Evolutionary conservation across 148 eudicot genomes (phyloP).

Genomic region (Nepenthes mirabilis): DNA sequence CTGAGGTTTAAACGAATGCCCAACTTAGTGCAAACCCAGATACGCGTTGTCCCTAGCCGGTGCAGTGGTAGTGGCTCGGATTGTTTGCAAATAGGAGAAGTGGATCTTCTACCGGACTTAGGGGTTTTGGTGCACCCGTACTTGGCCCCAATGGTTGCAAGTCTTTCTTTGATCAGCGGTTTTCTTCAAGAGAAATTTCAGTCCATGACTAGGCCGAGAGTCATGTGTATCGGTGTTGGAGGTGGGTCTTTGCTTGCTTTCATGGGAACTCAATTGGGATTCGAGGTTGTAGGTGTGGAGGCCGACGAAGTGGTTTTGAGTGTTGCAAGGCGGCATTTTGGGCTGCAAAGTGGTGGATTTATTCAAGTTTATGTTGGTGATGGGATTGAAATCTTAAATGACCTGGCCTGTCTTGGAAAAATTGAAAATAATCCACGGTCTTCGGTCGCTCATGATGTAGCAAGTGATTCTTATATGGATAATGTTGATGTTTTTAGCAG

Average conservation of each 20-base stretch:
- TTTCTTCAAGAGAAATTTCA: conserved; percentile 23
- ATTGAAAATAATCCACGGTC: neutral
- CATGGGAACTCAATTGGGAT: conserved; percentile 33
- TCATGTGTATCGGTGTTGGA: conserved; percentile 82
- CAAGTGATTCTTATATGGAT: neutral
- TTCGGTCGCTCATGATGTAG: conserved; percentile 1
- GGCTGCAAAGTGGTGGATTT: conserved; percentile 24
- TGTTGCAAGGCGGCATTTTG: conserved; percentile 46
- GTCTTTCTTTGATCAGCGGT: conserved; percentile 34
- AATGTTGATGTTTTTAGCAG: conserved; percentile 7
- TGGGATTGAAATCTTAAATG: conserved; percentile 40
- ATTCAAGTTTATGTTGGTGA: conserved; percentile 37
- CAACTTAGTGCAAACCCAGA: conserved; percentile 64
- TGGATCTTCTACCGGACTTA: conserved; percentile 29
- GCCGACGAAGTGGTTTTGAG: conserved; percentile 53
- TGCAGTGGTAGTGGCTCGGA: conserved; percentile 4
- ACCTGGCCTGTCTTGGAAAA: conserved; percentile 5
- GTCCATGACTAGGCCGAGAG: conserved; percentile 33
- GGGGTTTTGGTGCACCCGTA: conserved; percentile 58
- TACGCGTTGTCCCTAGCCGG: conserved; percentile 26
- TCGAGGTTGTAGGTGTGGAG: conserved; percentile 73
- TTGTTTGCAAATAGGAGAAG: conserved; percentile 10
- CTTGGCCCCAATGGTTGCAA: conserved; percentile 77
- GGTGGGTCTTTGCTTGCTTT: conserved; percentile 79
- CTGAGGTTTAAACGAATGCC: conserved; percentile 96